Evolutionary conservation across 2,329 filamentous ascomycete species (phyloP), one percentile per base, ranked within the genome.

Genomic region (Ustulina deusta): DNA sequence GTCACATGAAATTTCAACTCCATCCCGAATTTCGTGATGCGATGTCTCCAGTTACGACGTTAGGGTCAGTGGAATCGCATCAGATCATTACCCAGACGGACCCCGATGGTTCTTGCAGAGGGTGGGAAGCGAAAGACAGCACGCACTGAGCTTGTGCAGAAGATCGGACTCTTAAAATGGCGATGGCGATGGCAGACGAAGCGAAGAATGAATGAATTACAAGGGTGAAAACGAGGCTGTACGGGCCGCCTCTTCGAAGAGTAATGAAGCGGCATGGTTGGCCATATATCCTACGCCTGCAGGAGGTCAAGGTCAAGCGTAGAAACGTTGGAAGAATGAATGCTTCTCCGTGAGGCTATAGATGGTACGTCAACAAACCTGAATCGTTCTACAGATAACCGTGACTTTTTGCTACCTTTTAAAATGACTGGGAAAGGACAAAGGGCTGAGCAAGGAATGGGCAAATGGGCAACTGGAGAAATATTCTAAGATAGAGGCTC

Each of bases 81-180:
- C 15, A 29, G 34, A 25, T 48, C 46, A 0, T 69, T 69, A 60
- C 68, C 69, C 4, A 49, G 5, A 11, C 58, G 1, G n/a, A n/a
- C 17, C 20, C 15, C n/a, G 20, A 6, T 2, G 22, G 29, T 25
- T 2, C 34, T 36, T 27, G 11, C 13, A 11, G 34, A 2, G 27
- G 20, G 1, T 9, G 90, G 83, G 80, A 83, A n/a, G 78, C 82
- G 56, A 86, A 86, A 65, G 79, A 82, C 69, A 91, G 93, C 79
- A 62, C 6, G 34, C 6, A 25, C 5, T n/a, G 15, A 34, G 27
- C 6, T 29, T 5, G 71, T 73, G 38, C 4, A 7, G 3, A 13
- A 36, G 49, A 49, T 32, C n/a, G 15, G 22, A 10, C 13, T 20
- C 27, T 20, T 27, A 52, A 13, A 15, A 29, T 29, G 13, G n/a